Base-by-base conservation (phyloP, 495 filamentous ascomycete species). In the Oleoguttula mirabilis region DNA sequence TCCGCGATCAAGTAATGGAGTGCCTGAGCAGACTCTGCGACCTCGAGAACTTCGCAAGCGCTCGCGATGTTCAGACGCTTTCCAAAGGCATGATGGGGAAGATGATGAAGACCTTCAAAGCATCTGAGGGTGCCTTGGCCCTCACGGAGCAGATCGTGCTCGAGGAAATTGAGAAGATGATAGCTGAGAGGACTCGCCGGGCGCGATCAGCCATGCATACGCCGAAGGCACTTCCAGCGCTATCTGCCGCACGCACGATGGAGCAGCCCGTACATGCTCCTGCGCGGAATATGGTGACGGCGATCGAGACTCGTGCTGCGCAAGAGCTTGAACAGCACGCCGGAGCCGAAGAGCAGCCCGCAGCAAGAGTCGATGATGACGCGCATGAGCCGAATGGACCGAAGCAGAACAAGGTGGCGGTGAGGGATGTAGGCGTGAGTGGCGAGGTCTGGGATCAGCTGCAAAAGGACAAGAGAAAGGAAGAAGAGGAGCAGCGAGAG, bases 21-120 rank as follows among this genome's bases (percentile, higher is more conserved):
- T 45, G 50, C 0, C 71, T 83, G 39, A 22, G 52, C 1, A 46
- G 32, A 1, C 58, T 82, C 1, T 50, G 70, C 0, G 42, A 45
- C 2, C 66, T 70, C 2, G 41, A 63, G n/a, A 66, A 63, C 11
- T 87, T 79, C 79, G 80, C 66, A 3, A 87, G 79, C 51, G 80
- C 75, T 0, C 61, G 80, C 7, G 81, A 85, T 40, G 66, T 87
- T 0, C 59, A 73, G 27, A 72, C 66, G 0, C 31, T 84, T 1
- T 68, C 61, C 0, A 78, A 73, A 45, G 54, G 32, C 0, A 67
- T 82, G 11, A 72, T 69, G 43, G 50, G 61, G n/a, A 60, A 54
- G 32, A 43, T 65, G 2, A 49, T 78, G 10, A 54, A 50, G 1
- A 55, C 54, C 0, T n/a, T n/a, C n/a, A 31, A 55, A 3, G 21